phyloP scores from a whole-genome alignment of 2,329 filamentous ascomycete species.

The Fusarium austroafricanum region DNA sequence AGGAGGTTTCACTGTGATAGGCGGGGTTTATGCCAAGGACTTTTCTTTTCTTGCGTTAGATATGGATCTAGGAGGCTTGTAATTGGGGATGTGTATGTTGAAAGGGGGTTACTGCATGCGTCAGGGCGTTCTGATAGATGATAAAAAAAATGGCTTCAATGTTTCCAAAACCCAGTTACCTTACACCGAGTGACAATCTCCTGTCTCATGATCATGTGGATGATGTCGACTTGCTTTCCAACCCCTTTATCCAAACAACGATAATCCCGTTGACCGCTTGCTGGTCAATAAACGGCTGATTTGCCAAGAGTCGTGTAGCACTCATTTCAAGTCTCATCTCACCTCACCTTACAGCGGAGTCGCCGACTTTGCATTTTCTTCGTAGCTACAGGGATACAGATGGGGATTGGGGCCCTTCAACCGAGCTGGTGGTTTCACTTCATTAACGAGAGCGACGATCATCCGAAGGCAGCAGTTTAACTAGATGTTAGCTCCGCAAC shows the following conservation, averaged over 20 bases:
- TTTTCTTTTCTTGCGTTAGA: slow-evolving; percentile 16
- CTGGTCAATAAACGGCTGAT: slow-evolving; percentile 18
- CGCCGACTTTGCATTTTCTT: slow-evolving; percentile 9
- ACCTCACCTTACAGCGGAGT: slow-evolving; percentile 27
- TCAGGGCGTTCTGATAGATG: slow-evolving; percentile 47
- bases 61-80: slow-evolving; percentile 37
- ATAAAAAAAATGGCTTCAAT: slow-evolving; percentile 42
- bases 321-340: slow-evolving; percentile 21
- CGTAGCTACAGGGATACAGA: slow-evolving; percentile 26
- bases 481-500: slow-evolving; percentile 1
- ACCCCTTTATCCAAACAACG: slow-evolving; percentile 17
- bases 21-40: slow-evolving; percentile 27
- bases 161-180: slow-evolving; percentile 20
- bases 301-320: slow-evolving; percentile 32
- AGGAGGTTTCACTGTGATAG: slow-evolving; percentile 11
- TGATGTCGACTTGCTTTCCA: slow-evolving; percentile 11
- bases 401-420: slow-evolving; percentile 19
- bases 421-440: slow-evolving; percentile 39
- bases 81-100: slow-evolving; percentile 43
- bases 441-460: slow-evolving; percentile 27
- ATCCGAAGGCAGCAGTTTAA: slow-evolving; percentile 26
- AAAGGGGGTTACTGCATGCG: slow-evolving; percentile 43
- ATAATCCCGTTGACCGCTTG: slow-evolving; percentile 8
- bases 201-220: slow-evolving; percentile 3
- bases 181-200: slow-evolving; percentile 13